Conservation (phyloP, 306 rosid genomes). For the Dryas alaskensis region DNA sequence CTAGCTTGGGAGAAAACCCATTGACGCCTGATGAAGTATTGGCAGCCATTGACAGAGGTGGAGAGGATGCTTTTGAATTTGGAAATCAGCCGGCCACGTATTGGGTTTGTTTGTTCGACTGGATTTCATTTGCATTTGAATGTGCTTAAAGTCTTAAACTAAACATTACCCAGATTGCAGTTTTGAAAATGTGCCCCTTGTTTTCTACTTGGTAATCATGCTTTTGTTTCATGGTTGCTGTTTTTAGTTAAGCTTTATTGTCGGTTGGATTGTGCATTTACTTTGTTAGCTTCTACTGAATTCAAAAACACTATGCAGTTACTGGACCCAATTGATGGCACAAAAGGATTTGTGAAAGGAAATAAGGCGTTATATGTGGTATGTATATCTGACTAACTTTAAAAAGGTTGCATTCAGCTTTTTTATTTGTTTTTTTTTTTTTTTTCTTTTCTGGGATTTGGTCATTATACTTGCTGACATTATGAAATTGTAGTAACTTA, state of each 20-base stretch:
- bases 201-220: conserved; percentile 2
- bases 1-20: conserved; percentile 34
- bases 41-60: conserved; percentile 86
- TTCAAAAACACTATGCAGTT: conserved; percentile 51
- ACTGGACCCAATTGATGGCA: conserved; percentile 91
- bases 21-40: conserved; percentile 62
- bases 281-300: conserved; percentile 18
- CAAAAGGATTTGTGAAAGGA: conserved; percentile 70
- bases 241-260: conserved; percentile 14
- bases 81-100: conserved; percentile 79
- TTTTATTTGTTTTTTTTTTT: neutral
- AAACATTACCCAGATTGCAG: neutral
- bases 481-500: neutral
- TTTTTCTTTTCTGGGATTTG: neutral
- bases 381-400: conserved; percentile 36
- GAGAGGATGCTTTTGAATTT: conserved; percentile 55
- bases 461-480: neutral
- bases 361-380: conserved; percentile 68
- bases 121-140: neutral
- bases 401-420: neutral
- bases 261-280: conserved; percentile 4
- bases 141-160: neutral
- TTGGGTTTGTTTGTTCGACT: conserved; percentile 45
- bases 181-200: neutral
- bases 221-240: conserved; percentile 2